Evolutionary conservation across 1,284 basidiomycete genomes (phyloP).

Genomic region (Vanrija sp.): DNA sequence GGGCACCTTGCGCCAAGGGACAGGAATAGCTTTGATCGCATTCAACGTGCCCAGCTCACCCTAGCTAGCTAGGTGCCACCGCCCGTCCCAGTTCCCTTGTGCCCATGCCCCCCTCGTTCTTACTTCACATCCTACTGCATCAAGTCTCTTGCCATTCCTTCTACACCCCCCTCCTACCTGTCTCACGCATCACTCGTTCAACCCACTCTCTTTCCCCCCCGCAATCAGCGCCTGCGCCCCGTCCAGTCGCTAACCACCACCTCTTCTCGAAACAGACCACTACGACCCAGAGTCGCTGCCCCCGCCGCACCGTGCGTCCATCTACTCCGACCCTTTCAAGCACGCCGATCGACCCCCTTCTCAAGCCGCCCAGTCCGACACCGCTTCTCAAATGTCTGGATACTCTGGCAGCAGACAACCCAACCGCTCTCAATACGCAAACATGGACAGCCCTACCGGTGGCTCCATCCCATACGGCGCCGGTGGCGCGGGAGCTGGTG

Average conservation of each 20-base stretch:
- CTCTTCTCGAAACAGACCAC: conserved; percentile 4
- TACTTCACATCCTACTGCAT: background rate
- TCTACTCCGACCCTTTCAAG: conserved; percentile 13
- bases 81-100: no score
- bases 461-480: background rate
- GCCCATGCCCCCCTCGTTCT: background rate
- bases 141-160: background rate
- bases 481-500: conserved; percentile 3
- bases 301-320: conserved; percentile 6
- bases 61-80: no score
- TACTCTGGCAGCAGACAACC: background rate
- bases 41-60: background rate
- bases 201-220: background rate
- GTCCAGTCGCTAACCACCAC: background rate
- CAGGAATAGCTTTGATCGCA: background rate
- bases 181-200: background rate
- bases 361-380: background rate
- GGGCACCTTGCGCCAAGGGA: background rate
- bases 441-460: conserved; percentile 1
- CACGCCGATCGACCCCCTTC: background rate
- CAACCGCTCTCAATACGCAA: background rate
- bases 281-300: background rate
- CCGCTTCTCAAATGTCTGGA: conserved; percentile 2
- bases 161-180: background rate
- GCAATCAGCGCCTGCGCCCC: background rate